phyloP scores from a whole-genome alignment of 2,329 filamentous ascomycete species.

The Botryotinia calthae region DNA sequence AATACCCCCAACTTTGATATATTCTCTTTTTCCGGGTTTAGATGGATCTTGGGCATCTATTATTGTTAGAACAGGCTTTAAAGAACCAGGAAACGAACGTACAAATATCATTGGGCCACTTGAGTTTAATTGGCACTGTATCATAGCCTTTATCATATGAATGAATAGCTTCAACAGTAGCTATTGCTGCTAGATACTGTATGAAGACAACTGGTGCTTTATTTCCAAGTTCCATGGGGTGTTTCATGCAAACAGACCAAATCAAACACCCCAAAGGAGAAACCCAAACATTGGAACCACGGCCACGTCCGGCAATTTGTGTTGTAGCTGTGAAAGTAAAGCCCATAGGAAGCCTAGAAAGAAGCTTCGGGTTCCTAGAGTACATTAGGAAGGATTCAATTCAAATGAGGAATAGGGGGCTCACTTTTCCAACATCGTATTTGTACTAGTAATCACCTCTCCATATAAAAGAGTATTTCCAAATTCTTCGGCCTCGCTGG shows the following conservation, averaged over 20 bases:
- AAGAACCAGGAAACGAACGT: constrained; percentile 35
- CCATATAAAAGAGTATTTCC: constrained; percentile 80
- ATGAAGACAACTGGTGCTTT: constrained; percentile 85
- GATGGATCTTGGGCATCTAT: constrained; percentile 64
- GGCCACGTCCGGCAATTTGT: constrained; percentile 82
- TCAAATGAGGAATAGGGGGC: constrained; percentile 24
- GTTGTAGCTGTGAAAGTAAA: constrained; percentile 85
- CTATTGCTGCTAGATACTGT: constrained; percentile 88
- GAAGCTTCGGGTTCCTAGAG: constrained; percentile 69
- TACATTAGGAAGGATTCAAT: constrained; percentile 20
- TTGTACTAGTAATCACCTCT: constrained; percentile 91
- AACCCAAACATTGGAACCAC: constrained; percentile 92
- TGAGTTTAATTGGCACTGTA: constrained; percentile 76
- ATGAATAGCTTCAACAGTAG: constrained; percentile 79
- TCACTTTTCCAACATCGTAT: constrained; percentile 86
- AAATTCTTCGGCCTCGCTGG: constrained; percentile 61
- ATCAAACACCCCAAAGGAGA: constrained; percentile 82
- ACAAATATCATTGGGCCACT: constrained; percentile 98
- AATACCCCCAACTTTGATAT: constrained; percentile 91
- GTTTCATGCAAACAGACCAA: constrained; percentile 84
- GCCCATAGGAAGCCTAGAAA: constrained; percentile 75
- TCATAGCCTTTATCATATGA: constrained; percentile 75
- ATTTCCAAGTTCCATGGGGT: constrained; percentile 68
- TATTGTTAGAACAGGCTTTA: constrained; percentile 8
- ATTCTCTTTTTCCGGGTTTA: constrained; percentile 49